Percentiles rank a stretch among this genome's conserved stretches.
phyloP scores from a whole-genome alignment of 257 asterid genomes.

The Echium plantagineum region DNA sequence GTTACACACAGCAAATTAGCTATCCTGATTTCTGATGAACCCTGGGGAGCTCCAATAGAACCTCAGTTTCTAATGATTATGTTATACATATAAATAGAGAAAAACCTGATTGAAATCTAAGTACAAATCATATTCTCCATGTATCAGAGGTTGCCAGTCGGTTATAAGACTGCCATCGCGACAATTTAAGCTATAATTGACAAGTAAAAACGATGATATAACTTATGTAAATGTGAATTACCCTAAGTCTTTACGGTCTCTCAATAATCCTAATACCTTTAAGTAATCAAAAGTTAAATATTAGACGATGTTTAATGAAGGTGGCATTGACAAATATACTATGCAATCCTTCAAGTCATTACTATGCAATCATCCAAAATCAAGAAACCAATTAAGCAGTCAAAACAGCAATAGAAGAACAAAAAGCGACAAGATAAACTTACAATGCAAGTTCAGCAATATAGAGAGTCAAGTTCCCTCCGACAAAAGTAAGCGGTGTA shows the following conservation, averaged over 20 bases:
- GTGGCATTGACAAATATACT: too few species aligned
- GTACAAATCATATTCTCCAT: too few species aligned
- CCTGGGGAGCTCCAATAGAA: neutral
- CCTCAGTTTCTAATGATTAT: neutral
- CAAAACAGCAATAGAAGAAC: neutral
- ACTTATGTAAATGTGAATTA: neutral
- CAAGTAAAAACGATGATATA: too few species aligned
- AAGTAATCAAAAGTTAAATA: too few species aligned
- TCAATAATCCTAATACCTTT: too few species aligned
- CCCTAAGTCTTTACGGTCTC: neutral
- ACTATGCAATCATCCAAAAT: too few species aligned
- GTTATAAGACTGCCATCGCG: too few species aligned
- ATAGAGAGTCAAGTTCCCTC: conserved; percentile 54
- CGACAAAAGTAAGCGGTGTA: conserved; percentile 51
- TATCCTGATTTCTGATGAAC: neutral
- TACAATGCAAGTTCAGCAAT: conserved; percentile 75
- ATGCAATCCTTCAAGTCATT: too few species aligned
- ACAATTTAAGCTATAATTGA: too few species aligned
- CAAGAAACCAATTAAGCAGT: too few species aligned
- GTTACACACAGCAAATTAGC: conserved; percentile 19
- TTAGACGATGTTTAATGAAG: too few species aligned
- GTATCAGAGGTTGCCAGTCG: too few species aligned
- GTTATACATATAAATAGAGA: neutral
- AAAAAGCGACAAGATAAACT: conserved; percentile 8
- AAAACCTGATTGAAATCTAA: neutral